Percentiles rank a stretch among this genome's conserved stretches.
phyloP scores from a whole-genome alignment of 2,329 filamentous ascomycete genomes.

The Cercospora sojina region DNA sequence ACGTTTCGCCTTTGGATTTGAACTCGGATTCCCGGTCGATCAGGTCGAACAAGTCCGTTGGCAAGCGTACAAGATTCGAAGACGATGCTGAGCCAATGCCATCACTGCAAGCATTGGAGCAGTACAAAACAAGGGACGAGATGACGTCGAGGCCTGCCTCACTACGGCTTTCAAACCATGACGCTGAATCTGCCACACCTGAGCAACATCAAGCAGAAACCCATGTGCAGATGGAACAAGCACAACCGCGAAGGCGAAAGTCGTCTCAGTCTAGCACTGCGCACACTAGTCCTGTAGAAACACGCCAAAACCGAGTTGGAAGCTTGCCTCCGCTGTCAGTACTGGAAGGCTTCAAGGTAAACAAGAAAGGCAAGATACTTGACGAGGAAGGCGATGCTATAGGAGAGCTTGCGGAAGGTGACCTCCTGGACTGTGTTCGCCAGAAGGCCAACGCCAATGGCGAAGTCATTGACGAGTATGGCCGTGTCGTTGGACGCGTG shows the following conservation, averaged over 20 bases:
- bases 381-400: constrained; percentile 51
- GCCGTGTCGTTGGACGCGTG: constrained; percentile 45
- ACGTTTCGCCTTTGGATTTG: constrained; percentile 19
- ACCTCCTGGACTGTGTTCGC: constrained; percentile 46
- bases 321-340: constrained; percentile 41
- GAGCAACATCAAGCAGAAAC: constrained; percentile 1
- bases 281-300: neutral
- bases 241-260: neutral
- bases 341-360: constrained; percentile 54
- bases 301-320: neutral
- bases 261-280: neutral
- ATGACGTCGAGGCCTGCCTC: neutral
- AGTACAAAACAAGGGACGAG: constrained; percentile 6
- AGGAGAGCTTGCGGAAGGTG: constrained; percentile 49
- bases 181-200: neutral
- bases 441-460: constrained; percentile 49
- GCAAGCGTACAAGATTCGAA: constrained; percentile 24
- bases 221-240: neutral
- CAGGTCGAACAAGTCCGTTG: constrained; percentile 16
- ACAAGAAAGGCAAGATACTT: constrained; percentile 54
- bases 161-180: neutral
- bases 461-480: constrained; percentile 50
- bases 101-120: constrained; percentile 16
- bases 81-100: constrained; percentile 23
- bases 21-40: constrained; percentile 16